These are phyloP conservation scores for Coemansia sp. DNA, from an alignment of 192 early-diverging fungal species.

Conservation along the genomic window DNA sequence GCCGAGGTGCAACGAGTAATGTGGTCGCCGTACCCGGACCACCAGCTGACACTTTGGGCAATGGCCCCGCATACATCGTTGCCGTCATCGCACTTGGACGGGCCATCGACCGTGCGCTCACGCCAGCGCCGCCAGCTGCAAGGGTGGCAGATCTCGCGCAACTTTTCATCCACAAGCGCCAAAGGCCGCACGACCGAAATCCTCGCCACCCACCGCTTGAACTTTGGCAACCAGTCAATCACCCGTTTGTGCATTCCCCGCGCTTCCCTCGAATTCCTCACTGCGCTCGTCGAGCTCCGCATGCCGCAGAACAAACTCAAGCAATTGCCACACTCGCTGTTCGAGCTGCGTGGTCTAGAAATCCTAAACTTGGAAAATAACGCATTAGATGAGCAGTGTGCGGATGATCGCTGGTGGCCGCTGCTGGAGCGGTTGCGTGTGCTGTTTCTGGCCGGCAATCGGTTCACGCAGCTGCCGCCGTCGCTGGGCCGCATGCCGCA, in stretches of 20 bases:
- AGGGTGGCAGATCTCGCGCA: constrained; percentile 43
- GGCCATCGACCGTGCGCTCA: neutral
- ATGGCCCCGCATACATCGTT: neutral
- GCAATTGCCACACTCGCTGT: constrained; percentile 29
- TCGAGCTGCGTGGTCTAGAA: constrained; percentile 40
- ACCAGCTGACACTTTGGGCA: constrained; percentile 50
- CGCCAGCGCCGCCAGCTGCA: constrained; percentile 23
- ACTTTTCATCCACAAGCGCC: constrained; percentile 8
- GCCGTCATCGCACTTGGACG: neutral
- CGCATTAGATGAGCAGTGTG: constrained; percentile 21
- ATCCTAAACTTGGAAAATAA: constrained; percentile 48
- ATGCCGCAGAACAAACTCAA: constrained; percentile 48
- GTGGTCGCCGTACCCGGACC: constrained; percentile 53
- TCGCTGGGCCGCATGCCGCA: constrained; percentile 31
- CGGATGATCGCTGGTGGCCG: constrained; percentile 18
- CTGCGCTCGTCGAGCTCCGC: constrained; percentile 38
- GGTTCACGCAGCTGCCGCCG: constrained; percentile 29
- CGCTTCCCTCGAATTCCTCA: constrained; percentile 20
- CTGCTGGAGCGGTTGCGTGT: constrained; percentile 29
- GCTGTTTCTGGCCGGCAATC: constrained; percentile 36
- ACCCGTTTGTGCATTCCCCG: constrained; percentile 22
- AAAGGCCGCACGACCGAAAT: constrained; percentile 32
- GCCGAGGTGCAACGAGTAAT: constrained; percentile 21
- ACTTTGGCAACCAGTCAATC: constrained; percentile 42
- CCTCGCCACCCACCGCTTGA: constrained; percentile 43